phyloP scores from a whole-genome alignment of 768 basidiomycete genomes.

The Tulasnella sp. region DNA sequence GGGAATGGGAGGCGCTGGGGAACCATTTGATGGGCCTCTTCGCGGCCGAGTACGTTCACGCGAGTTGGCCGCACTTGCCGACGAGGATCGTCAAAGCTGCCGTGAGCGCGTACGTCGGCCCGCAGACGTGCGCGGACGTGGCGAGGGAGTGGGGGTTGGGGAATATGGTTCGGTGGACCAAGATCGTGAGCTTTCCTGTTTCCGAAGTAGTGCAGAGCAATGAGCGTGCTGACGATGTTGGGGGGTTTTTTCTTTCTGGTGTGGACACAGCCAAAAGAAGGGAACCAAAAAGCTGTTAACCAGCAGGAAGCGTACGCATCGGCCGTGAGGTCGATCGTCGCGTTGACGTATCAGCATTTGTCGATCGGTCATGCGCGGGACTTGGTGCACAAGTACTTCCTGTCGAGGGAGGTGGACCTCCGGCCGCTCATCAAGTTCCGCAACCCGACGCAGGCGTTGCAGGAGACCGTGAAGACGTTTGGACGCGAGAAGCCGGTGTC shows the following conservation, averaged over 20 bases:
- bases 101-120: conserved; percentile 85
- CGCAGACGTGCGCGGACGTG: conserved; percentile 67
- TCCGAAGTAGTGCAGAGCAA: not conserved
- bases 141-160: conserved; percentile 76
- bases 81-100: conserved; percentile 86
- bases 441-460: conserved; percentile 67
- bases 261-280: conserved; percentile 13
- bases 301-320: conserved; percentile 84
- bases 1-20: conserved; percentile 60
- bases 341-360: conserved; percentile 76
- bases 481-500: conserved; percentile 54
- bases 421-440: conserved; percentile 66
- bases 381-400: conserved; percentile 83
- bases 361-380: conserved; percentile 77
- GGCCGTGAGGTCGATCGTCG: conserved; percentile 76
- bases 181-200: conserved; percentile 41
- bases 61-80: conserved; percentile 80
- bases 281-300: conserved; percentile 37
- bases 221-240: not conserved
- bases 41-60: conserved; percentile 69
- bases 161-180: conserved; percentile 71
- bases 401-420: conserved; percentile 75
- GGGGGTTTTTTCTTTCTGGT: not conserved
- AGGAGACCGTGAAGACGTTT: conserved; percentile 61
- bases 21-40: conserved; percentile 88